Percentiles rank a stretch among this genome's conserved stretches.
Evolutionary conservation across 2,329 filamentous ascomycete genomes (phyloP).

Genomic region (Ilyonectria sp.): DNA sequence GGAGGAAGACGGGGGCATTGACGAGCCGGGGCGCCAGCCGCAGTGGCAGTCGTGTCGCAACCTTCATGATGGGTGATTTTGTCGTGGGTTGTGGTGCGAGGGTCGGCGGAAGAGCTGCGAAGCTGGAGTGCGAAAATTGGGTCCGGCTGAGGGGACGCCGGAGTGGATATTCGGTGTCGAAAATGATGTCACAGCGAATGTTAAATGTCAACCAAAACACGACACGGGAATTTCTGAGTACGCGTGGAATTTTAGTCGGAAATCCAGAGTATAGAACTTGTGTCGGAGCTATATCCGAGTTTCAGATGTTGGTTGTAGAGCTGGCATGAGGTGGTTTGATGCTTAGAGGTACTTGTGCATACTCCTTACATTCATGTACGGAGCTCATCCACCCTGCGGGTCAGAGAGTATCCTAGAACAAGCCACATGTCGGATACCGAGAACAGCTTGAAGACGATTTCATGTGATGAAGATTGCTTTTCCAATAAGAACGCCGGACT

Average conservation of each 20-base stretch:
- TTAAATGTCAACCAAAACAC: conserved; percentile 14
- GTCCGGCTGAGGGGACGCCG: conserved; percentile 29
- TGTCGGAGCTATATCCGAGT: not conserved
- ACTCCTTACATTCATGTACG: not conserved
- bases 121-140: conserved; percentile 42
- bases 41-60: conserved; percentile 57
- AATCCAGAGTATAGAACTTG: not conserved
- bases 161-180: conserved; percentile 36
- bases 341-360: not conserved
- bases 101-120: conserved; percentile 21
- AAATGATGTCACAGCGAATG: conserved; percentile 41
- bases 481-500: not conserved
- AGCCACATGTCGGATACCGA: not conserved
- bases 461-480: not conserved
- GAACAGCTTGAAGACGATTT: not conserved
- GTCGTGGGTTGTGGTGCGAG: conserved; percentile 25
- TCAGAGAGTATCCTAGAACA: not conserved
- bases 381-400: not conserved
- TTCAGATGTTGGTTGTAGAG: not conserved
- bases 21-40: conserved; percentile 51
- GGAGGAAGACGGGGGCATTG: conserved; percentile 37
- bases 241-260: not conserved
- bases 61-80: conserved; percentile 56
- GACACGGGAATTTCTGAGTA: not conserved
- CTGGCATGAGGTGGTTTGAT: not conserved